Percentiles rank a stretch among this genome's conserved stretches.
These are phyloP conservation scores for Curvularia hawaiiensis DNA, from an alignment of 2,329 filamentous ascomycete genomes.

Conservation along the genomic window DNA sequence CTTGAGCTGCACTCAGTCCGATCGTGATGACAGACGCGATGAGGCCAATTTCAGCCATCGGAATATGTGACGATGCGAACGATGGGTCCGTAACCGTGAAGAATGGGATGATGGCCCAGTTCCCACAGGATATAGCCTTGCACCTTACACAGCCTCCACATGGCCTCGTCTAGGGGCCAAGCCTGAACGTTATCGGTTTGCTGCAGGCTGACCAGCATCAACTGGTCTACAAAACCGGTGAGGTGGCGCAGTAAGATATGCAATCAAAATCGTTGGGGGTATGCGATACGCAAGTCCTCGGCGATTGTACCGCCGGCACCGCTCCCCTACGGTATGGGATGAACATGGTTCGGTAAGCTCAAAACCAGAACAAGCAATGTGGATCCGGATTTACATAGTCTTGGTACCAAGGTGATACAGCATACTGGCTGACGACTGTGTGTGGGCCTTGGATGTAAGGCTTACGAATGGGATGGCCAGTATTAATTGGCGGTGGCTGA, in stretches of 20 bases:
- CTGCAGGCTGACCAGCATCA: conserved; percentile 3
- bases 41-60: conserved; percentile 16
- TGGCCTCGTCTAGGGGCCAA: conserved; percentile 1
- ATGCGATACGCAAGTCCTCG: background rate
- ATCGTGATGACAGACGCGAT: conserved; percentile 21
- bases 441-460: background rate
- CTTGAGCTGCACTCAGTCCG: conserved; percentile 20
- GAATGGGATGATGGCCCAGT: background rate
- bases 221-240: background rate
- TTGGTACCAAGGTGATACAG: background rate
- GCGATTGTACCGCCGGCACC: background rate
- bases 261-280: background rate
- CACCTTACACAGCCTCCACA: conserved; percentile 16
- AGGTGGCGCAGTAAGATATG: background rate
- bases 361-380: background rate
- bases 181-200: conserved; percentile 3
- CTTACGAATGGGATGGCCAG: background rate
- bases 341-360: background rate
- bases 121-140: background rate
- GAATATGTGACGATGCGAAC: background rate
- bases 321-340: background rate
- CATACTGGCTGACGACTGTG: background rate
- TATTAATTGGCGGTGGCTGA: conserved; percentile 2
- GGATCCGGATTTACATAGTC: background rate
- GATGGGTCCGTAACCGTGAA: background rate